Base-by-base conservation (phyloP, 1,284 basidiomycete genomes). In the Cryptococcus depauperatus region DNA sequence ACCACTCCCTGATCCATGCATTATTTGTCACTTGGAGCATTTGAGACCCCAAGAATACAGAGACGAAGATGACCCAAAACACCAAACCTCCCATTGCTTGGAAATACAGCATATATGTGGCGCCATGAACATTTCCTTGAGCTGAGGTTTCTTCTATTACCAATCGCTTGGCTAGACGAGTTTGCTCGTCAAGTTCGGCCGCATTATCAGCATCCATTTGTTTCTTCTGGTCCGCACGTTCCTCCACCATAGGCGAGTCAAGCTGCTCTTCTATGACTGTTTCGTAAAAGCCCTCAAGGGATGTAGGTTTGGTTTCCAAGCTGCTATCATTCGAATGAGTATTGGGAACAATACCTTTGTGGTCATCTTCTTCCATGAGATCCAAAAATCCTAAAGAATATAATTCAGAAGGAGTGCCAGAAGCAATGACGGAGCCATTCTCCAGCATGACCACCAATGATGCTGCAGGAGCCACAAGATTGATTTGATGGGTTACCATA, bases 221-320 rank as follows among this genome's bases (percentile, higher is more conserved):
- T 47, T 69, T 66, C 28, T 58, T 45, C 23, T 65, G 43, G 44
- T 78, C 79, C 0, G 79, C 78, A 42, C 81, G 78, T 46, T 81
- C 81, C 47, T 89, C 83, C 53, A 83, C 83, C 5, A 29, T 30
- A 3, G 39, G 39, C 46, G 84, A 80, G 27, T 68, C 65, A 9
- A 70, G 52, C 14, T 62, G 51, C 5, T 58, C 59, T 38, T 67
- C 67, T 26, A 62, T 59, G 14, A 30, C 18, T 14, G 18, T 5
- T 10, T 14, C 14, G 11, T 11, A 13, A 18, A 13, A n/a, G 11
- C 29, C 29, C 14, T 18, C 35, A 8, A 8, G 8, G 3, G 21
- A 37, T 11, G 47, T 40, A 11, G 32, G 26, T 5, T 39, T 34
- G 16, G 48, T 37, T 13, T 14, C 27, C 7, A 14, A 23, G 30